These are phyloP conservation scores for Huntiella savannae DNA, from an alignment of 2,329 filamentous ascomycete genomes.

Conservation along the genomic window DNA sequence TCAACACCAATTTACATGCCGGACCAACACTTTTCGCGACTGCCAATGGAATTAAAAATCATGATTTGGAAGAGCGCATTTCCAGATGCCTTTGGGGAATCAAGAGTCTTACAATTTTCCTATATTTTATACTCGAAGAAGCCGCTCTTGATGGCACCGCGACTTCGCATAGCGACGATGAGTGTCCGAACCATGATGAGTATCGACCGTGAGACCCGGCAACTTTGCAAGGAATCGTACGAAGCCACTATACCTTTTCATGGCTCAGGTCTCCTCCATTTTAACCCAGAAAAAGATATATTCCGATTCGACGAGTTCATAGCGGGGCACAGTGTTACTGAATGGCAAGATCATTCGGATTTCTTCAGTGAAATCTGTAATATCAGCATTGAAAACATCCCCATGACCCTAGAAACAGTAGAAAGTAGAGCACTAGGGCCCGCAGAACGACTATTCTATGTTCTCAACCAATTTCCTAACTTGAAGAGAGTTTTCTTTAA, in stretches of 20 bases:
- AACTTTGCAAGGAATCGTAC: conserved; percentile 2
- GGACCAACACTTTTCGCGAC: not conserved
- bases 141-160: not conserved
- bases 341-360: not conserved
- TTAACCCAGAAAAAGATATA: conserved; percentile 4
- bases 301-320: not conserved
- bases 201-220: conserved; percentile 6
- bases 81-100: not conserved
- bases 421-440: too few species aligned
- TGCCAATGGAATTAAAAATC: conserved; percentile 3
- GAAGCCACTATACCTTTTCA: not conserved
- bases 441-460: not conserved
- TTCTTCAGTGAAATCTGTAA: conserved; percentile 3
- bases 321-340: not conserved
- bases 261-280: not conserved
- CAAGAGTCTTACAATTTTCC: conserved; percentile 1
- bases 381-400: too few species aligned
- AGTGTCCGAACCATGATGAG: conserved; percentile 7
- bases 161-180: not conserved
- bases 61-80: too few species aligned
- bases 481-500: conserved; percentile 6
- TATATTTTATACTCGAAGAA: not conserved
- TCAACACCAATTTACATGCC: not conserved
- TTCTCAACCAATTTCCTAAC: conserved; percentile 3
- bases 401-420: too few species aligned